These are phyloP conservation scores for Pseudocercospora cruenta DNA, from an alignment of 2,329 filamentous ascomycete species.

Conservation along the genomic window DNA sequence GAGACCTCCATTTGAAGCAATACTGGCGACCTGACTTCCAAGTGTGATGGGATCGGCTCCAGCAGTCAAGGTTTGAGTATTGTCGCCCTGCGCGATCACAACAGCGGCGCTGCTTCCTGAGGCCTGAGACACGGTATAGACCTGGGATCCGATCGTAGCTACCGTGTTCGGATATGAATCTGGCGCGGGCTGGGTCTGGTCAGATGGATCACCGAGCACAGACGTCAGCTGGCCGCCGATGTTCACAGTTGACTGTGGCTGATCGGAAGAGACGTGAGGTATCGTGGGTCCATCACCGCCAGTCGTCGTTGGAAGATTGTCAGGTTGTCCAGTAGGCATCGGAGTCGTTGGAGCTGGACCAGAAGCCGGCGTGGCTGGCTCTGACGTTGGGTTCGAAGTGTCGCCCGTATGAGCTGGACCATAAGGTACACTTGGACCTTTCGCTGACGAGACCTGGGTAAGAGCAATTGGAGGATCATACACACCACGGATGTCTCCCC, in stretches of 20 bases:
- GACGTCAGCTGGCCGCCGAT: neutral
- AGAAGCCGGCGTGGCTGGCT: conserved; percentile 4
- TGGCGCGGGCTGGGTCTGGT: neutral
- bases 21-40: neutral
- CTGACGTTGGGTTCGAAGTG: neutral
- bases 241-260: neutral
- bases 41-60: neutral
- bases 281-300: neutral
- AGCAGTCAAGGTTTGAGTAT: neutral
- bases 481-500: conserved; percentile 24
- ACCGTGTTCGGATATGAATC: neutral
- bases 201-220: neutral
- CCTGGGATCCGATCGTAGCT: neutral
- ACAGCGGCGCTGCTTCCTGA: neutral
- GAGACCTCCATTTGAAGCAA: neutral
- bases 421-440: conserved; percentile 8
- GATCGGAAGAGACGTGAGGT: neutral
- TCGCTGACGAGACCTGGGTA: neutral
- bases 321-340: neutral
- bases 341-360: conserved; percentile 2
- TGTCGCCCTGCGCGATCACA: neutral
- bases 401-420: neutral
- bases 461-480: conserved; percentile 26
- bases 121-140: neutral
- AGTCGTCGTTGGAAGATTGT: neutral